These are phyloP conservation scores for Solanum aculeatissimum DNA, from an alignment of 305 asterid species.

Conservation along the genomic window DNA sequence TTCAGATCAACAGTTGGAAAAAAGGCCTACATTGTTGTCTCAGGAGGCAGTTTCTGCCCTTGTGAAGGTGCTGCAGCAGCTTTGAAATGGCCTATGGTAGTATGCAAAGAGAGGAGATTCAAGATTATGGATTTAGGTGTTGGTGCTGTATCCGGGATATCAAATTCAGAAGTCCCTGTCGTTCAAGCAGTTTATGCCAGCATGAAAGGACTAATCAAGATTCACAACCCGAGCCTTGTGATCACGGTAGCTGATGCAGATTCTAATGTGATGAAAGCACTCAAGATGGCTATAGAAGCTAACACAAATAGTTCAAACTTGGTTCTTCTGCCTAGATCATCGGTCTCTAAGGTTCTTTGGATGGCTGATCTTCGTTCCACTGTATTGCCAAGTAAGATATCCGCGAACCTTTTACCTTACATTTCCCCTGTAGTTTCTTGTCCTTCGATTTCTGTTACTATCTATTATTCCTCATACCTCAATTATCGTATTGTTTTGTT, in stretches of 20 bases:
- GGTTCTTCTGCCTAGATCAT: conserved; percentile 53
- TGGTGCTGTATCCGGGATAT: conserved; percentile 41
- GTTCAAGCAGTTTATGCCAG: conserved; percentile 76
- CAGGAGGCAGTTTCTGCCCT: conserved; percentile 74
- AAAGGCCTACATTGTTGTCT: conserved; percentile 75
- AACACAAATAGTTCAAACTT: conserved; percentile 25
- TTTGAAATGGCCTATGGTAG: conserved; percentile 63
- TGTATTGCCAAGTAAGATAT: conserved; percentile 62
- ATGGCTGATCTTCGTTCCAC: conserved; percentile 89
- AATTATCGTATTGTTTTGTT: background rate
- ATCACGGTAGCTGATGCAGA: conserved; percentile 52
- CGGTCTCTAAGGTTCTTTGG: conserved; percentile 70
- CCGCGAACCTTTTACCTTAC: background rate
- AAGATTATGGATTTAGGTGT: conserved; percentile 83
- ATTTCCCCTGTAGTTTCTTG: background rate
- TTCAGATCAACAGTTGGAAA: conserved; percentile 64
- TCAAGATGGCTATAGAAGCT: conserved; percentile 62
- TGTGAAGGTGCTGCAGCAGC: conserved; percentile 71
- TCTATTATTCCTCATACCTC: too few relatives aligned
- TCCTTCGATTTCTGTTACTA: background rate
- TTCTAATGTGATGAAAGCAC: conserved; percentile 55
- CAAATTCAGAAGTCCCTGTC: conserved; percentile 68
- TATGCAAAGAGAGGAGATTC: conserved; percentile 74
- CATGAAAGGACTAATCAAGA: conserved; percentile 80
- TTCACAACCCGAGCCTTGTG: conserved; percentile 81